phyloP scores from a whole-genome alignment of 129 eudicot species.

The Smallanthus sonchifolius region DNA sequence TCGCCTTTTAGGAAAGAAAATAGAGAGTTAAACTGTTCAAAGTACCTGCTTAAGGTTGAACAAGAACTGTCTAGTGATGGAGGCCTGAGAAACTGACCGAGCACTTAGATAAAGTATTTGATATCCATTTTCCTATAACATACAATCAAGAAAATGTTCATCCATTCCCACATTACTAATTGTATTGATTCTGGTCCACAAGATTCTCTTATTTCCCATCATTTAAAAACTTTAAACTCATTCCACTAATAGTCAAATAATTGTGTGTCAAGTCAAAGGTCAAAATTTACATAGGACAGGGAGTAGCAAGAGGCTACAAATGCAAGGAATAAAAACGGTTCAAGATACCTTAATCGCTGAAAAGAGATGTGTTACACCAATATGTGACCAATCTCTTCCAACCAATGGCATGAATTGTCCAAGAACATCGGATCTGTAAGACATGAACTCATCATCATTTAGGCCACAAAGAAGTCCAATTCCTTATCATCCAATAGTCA shows the following conservation, averaged over 20 bases:
- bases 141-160: slow-evolving; percentile 1
- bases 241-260: background rate
- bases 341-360: slow-evolving; percentile 81
- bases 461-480: background rate
- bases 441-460: background rate
- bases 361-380: slow-evolving; percentile 94
- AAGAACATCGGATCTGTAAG: slow-evolving; percentile 93
- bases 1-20: slow-evolving; percentile 12
- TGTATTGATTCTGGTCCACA: background rate
- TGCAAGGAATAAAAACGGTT: background rate
- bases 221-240: background rate
- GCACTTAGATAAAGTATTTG: slow-evolving; percentile 93
- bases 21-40: background rate
- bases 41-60: slow-evolving; percentile 85
- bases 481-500: background rate
- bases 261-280: too few species aligned
- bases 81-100: slow-evolving; percentile 90
- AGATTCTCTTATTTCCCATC: background rate
- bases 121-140: slow-evolving; percentile 93
- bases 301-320: background rate
- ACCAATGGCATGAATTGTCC: slow-evolving; percentile 99
- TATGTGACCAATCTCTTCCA: slow-evolving; percentile 98
- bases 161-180: background rate
- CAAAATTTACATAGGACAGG: background rate
- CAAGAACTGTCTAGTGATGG: slow-evolving; percentile 77